Evolutionary conservation across 2,329 filamentous ascomycete genomes (phyloP), one percentile per base, ranked within the genome.

Genomic region (Cladophialophora exuberans): DNA sequence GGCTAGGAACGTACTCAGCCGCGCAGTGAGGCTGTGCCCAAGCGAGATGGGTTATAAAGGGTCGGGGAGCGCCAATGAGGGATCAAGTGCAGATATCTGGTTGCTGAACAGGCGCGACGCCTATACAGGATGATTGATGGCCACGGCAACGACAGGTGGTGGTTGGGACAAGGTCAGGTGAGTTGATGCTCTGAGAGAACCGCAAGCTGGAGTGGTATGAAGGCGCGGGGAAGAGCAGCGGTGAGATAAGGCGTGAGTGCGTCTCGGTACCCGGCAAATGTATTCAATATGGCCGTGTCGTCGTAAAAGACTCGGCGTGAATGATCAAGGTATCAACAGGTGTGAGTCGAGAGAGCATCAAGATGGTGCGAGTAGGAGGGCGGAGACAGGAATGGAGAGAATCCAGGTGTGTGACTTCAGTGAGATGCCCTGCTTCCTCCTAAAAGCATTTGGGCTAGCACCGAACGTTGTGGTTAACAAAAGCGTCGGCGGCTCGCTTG

Each of bases 1-100:
- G 43, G 39, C 33, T 28, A 44, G 50, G 43, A 31, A 26, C 48
- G 22, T 56, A 57, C 58, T 57, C 55, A 58, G 54, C 55, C 46
- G 36, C 44, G 39, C 38, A 52, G 42, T 58, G 58, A 61, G 58
- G 58, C 58, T 56, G 44, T 61, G 55, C 48, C 36, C n/a, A 22
- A 35, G 48, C 25, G 22, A 22, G 41, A 41, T 22, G 11, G n/a
- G 44, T 22, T 57, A 56, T 54, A 58, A 56, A 33, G 44, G n/a
- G 39, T 56, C 50, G 54, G 41, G 41, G 25, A 38, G 33, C 28
- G 30, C 36, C 42, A 46, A 54, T 48, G 41, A 26, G 26, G 15
- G 35, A 20, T 6, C 22, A 17, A 44, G 18, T 23, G 33, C 15
- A 43, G 35, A 15, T 18, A 26, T n/a, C 39, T 36, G 13, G 15